Conservation (phyloP, 2,329 filamentous ascomycete species). For the Botryosphaeria agaves region DNA sequence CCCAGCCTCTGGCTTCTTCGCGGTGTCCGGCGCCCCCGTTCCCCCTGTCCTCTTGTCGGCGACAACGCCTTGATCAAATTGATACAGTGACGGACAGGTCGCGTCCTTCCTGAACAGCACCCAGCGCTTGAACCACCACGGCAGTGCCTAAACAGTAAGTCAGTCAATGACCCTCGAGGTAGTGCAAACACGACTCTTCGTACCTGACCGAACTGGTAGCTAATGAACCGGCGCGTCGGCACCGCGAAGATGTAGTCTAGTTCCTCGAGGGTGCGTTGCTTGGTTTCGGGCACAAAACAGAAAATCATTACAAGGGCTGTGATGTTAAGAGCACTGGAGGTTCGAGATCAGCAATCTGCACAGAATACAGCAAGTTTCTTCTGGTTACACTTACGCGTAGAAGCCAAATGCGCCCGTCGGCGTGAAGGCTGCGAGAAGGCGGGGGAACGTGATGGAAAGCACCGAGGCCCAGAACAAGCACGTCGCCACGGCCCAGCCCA, state of each 20-base stretch:
- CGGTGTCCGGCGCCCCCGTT: no score
- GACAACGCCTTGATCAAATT: slow-evolving; percentile 11
- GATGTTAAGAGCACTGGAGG: slow-evolving; percentile 35
- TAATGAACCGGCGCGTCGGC: slow-evolving; percentile 21
- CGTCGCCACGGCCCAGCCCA: slow-evolving; percentile 16
- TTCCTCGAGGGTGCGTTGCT: slow-evolving; percentile 30
- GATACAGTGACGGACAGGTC: slow-evolving; percentile 18
- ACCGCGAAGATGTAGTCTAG: slow-evolving; percentile 34
- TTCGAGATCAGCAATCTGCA: background rate
- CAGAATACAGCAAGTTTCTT: background rate
- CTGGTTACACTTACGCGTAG: slow-evolving; percentile 23
- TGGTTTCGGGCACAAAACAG: slow-evolving; percentile 32
- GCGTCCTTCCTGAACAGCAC: slow-evolving; percentile 19
- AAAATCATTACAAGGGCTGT: slow-evolving; percentile 46
- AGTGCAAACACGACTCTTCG: slow-evolving; percentile 5
- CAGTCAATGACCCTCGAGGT: no score
- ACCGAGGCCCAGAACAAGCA: slow-evolving; percentile 31
- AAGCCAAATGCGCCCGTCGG: slow-evolving; percentile 41
- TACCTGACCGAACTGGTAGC: no score
- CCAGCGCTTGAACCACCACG: slow-evolving; percentile 29
- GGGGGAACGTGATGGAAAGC: slow-evolving; percentile 32
- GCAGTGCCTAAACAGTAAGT: slow-evolving; percentile 19
- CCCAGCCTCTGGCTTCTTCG: no score
- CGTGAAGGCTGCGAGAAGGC: slow-evolving; percentile 28
- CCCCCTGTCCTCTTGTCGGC: no score